Percentiles rank a stretch among this genome's conserved stretches.
These are phyloP conservation scores for Ceratocystis cubensis DNA, from an alignment of 2,329 filamentous ascomycete genomes.

Conservation along the genomic window DNA sequence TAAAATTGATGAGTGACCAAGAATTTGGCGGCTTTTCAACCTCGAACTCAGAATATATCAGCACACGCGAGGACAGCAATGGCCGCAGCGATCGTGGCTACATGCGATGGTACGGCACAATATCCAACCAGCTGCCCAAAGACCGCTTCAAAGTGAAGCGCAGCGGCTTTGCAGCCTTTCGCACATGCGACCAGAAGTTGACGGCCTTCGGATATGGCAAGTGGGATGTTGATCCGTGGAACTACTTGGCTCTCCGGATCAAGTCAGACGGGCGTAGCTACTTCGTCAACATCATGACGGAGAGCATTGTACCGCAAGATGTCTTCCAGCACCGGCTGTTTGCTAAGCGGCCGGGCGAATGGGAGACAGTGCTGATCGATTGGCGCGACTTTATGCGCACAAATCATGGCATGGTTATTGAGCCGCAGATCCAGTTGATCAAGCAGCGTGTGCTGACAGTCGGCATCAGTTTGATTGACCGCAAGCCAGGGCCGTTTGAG, in stretches of 20 bases:
- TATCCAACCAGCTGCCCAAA: conserved; percentile 71
- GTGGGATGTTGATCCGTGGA: conserved; percentile 84
- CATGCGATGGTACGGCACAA: conserved; percentile 72
- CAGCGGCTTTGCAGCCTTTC: conserved; percentile 80
- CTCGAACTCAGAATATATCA: conserved; percentile 54
- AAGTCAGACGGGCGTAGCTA: conserved; percentile 87
- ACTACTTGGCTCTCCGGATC: conserved; percentile 74
- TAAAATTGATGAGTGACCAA: conserved; percentile 73
- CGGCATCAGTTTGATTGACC: conserved; percentile 79
- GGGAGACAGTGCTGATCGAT: conserved; percentile 89
- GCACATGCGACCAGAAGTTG: conserved; percentile 61
- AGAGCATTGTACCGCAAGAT: conserved; percentile 87
- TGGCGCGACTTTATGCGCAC: conserved; percentile 92
- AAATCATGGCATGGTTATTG: conserved; percentile 80
- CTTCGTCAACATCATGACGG: conserved; percentile 90
- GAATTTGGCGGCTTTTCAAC: conserved; percentile 80
- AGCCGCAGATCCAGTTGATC: conserved; percentile 84
- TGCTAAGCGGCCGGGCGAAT: conserved; percentile 63
- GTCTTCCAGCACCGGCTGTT: conserved; percentile 89
- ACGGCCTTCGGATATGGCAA: conserved; percentile 76
- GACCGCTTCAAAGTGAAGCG: conserved; percentile 62
- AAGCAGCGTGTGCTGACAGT: conserved; percentile 74
- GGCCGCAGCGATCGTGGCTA: conserved; percentile 32
- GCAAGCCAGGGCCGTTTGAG: conserved; percentile 78
- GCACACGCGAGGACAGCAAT: neutral